Percentiles rank a stretch among this genome's conserved stretches.
Conservation (phyloP, 768 basidiomycete genomes). For the Pleurotus platypus region DNA sequence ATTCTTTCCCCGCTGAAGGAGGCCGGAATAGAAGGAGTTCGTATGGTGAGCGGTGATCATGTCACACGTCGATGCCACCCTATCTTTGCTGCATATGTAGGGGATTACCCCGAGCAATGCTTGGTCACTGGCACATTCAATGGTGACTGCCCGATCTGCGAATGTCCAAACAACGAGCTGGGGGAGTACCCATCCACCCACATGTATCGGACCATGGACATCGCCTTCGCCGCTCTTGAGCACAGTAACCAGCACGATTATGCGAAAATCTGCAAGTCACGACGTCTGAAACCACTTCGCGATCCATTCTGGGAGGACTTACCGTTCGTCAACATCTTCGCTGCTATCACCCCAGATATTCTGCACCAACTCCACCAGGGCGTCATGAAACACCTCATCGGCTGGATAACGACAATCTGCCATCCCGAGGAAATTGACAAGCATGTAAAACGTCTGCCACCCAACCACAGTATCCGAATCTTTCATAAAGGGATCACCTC, state of each 20-base stretch:
- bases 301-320: constrained; percentile 30
- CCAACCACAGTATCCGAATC: constrained; percentile 20
- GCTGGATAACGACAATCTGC: constrained; percentile 21
- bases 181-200: no score
- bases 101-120: constrained; percentile 38
- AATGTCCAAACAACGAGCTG: no score
- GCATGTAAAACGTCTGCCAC: constrained; percentile 20
- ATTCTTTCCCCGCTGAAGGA: constrained; percentile 24
- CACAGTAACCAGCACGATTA: no score
- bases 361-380: constrained; percentile 42
- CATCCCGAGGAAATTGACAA: constrained; percentile 23
- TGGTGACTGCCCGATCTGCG: no score
- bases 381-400: constrained; percentile 31
- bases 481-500: constrained; percentile 31
- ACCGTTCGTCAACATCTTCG: constrained; percentile 28
- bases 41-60: constrained; percentile 28
- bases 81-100: constrained; percentile 32
- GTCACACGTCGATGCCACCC: constrained; percentile 24
- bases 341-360: constrained; percentile 30
- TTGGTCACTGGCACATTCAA: constrained; percentile 11
- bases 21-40: constrained; percentile 25
- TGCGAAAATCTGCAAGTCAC: no score
- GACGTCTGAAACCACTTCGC: no score
- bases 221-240: no score
- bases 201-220: no score